A percentile compares a stretch with the other conserved stretches of the same genome.
These are phyloP conservation scores for Colletotrichum sp. DNA, from an alignment of 2,329 filamentous ascomycete genomes.

Conservation along the genomic window DNA sequence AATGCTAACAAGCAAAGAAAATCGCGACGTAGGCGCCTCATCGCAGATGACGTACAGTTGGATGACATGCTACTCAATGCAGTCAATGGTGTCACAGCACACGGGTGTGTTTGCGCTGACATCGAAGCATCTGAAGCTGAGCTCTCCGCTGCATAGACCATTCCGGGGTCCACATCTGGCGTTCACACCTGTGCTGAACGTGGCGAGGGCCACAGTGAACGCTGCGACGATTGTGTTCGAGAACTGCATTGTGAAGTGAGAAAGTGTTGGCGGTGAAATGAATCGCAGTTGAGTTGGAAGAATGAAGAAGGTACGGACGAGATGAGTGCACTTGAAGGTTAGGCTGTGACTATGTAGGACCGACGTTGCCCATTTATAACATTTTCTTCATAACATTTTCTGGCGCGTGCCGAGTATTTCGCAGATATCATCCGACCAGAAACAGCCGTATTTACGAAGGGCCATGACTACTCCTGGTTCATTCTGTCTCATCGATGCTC, in stretches of 20 bases:
- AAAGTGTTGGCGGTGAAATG: background rate
- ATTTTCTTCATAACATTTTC: background rate
- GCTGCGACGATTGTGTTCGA: background rate
- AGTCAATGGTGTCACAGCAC: background rate
- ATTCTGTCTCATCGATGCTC: background rate
- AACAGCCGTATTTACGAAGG: background rate
- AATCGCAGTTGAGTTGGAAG: background rate
- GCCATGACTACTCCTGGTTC: background rate
- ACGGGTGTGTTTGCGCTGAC: background rate
- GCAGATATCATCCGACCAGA: background rate
- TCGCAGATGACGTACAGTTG: background rate
- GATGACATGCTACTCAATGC: background rate
- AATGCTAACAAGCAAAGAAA: background rate
- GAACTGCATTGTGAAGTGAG: background rate
- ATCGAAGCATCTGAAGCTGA: background rate
- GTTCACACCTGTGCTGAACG: background rate
- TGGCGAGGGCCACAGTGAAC: background rate
- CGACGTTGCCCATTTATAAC: background rate
- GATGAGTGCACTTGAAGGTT: background rate
- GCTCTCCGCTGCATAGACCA: background rate
- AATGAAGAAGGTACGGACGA: fast-evolving
- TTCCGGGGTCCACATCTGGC: background rate
- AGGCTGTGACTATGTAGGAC: no score
- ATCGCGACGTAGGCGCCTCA: background rate
- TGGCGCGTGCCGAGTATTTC: background rate